Conservation (phyloP, 1,139 yeast species). For the Hansenula anomala region DNA sequence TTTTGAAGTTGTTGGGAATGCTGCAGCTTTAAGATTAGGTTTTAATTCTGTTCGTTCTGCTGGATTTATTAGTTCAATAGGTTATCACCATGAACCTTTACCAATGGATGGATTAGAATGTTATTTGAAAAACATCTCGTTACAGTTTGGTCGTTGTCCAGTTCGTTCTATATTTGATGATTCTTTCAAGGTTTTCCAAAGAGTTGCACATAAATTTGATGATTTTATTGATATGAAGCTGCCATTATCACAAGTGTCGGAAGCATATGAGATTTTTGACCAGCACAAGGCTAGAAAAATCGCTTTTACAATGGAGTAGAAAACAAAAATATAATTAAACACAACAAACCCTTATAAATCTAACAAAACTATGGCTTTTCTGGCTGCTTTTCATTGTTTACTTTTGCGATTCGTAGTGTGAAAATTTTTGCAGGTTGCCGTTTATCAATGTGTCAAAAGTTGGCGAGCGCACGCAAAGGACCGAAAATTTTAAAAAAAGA, state of each 20-base stretch:
- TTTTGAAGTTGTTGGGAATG: conserved; percentile 85
- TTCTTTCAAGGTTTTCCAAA: conserved; percentile 44
- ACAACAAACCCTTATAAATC: too few relatives aligned
- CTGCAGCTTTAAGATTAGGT: conserved; percentile 43
- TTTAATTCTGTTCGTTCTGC: conserved; percentile 53
- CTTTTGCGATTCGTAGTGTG: not conserved
- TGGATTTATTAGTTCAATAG: conserved; percentile 56
- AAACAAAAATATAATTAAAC: not conserved
- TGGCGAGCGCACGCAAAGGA: not conserved
- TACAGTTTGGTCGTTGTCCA: conserved; percentile 65
- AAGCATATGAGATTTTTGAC: conserved; percentile 49
- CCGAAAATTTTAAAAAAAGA: too few relatives aligned
- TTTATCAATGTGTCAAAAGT: conserved; percentile 2
- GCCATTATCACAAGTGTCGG: conserved; percentile 38
- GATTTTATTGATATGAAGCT: conserved; percentile 44
- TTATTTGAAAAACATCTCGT: conserved; percentile 50
- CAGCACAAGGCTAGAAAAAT: conserved; percentile 52
- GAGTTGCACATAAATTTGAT: conserved; percentile 38
- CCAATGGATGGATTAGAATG: conserved; percentile 59
- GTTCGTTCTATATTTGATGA: conserved; percentile 54
- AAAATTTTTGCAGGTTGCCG: not conserved
- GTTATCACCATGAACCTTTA: conserved; percentile 56
- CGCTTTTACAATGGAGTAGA: conserved; percentile 30
- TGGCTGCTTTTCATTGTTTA: too few relatives aligned
- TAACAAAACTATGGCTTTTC: too few relatives aligned